phyloP scores from a whole-genome alignment of 2,329 filamentous ascomycete species.

The Aspergillus pseudoterreus region DNA sequence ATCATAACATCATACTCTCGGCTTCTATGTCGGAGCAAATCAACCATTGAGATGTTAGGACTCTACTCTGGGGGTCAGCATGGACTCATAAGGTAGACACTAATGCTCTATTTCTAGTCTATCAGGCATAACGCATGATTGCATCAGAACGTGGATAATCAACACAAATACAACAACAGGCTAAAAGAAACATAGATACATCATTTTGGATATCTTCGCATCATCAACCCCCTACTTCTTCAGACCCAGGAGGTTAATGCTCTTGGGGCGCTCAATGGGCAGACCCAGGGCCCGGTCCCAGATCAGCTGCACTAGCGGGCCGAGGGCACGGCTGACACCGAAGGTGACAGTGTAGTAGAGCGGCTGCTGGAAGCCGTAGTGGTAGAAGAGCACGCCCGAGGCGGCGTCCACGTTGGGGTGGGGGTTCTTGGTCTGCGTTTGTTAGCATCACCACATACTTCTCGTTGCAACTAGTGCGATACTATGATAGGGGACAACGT shows the following conservation, averaged over 20 bases:
- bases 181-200: not conserved
- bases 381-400: constrained; percentile 93
- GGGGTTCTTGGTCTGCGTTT: constrained; percentile 76
- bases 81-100: not conserved
- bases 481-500: constrained; percentile 15
- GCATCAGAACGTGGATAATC: not conserved
- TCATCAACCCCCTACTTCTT: constrained; percentile 52
- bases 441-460: too few relatives aligned
- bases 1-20: too few relatives aligned
- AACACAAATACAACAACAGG: not conserved
- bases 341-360: constrained; percentile 83
- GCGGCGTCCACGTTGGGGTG: constrained; percentile 95
- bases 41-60: too few relatives aligned
- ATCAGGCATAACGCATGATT: not conserved
- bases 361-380: constrained; percentile 96
- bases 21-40: too few relatives aligned
- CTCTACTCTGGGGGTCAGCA: too few relatives aligned
- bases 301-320: constrained; percentile 88
- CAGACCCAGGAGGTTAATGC: constrained; percentile 85
- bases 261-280: constrained; percentile 97
- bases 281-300: constrained; percentile 93
- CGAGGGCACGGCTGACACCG: constrained; percentile 66
- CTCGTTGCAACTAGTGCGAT: constrained; percentile 1
- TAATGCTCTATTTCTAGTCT: constrained; percentile 1
- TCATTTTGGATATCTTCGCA: not conserved